phyloP scores from a whole-genome alignment of 1,284 basidiomycete genomes.

The Apiotrichum domesticum region DNA sequence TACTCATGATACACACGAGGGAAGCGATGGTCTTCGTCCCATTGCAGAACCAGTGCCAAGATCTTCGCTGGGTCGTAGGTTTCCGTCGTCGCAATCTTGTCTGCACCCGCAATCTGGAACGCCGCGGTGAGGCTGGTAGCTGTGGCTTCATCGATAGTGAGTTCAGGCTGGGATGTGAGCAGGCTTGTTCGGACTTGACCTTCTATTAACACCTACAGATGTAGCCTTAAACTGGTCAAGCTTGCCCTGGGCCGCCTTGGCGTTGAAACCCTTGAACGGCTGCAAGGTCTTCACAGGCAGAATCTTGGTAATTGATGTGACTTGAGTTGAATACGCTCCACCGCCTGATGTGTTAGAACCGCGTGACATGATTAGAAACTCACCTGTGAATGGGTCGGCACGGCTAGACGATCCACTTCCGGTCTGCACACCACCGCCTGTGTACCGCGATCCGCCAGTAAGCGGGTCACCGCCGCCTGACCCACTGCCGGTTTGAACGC shows the following conservation, averaged over 20 bases:
- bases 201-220: constrained; percentile 18
- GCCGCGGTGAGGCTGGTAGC: constrained; percentile 8
- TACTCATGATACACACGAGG: constrained; percentile 56
- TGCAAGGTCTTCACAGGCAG: constrained; percentile 52
- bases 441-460: constrained; percentile 26
- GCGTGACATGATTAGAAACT: background rate
- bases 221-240: constrained; percentile 61
- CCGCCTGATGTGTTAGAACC: constrained; percentile 20
- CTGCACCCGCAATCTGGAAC: constrained; percentile 7
- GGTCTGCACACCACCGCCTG: constrained; percentile 17
- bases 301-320: constrained; percentile 44
- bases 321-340: constrained; percentile 30
- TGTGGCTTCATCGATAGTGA: constrained; percentile 61
- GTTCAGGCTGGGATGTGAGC: constrained; percentile 53
- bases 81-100: constrained; percentile 18
- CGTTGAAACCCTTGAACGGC: constrained; percentile 79
- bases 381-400: constrained; percentile 13
- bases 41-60: constrained; percentile 62
- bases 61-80: constrained; percentile 59
- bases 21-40: constrained; percentile 75
- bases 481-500: constrained; percentile 11
- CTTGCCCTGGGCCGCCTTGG: constrained; percentile 79
- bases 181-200: background rate
- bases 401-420: background rate
- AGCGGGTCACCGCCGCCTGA: constrained; percentile 30